A percentile compares a stretch with the other conserved stretches of the same genome.
Conservation (phyloP, 2,329 filamentous ascomycete genomes). For the Claviceps pazoutovae region DNA sequence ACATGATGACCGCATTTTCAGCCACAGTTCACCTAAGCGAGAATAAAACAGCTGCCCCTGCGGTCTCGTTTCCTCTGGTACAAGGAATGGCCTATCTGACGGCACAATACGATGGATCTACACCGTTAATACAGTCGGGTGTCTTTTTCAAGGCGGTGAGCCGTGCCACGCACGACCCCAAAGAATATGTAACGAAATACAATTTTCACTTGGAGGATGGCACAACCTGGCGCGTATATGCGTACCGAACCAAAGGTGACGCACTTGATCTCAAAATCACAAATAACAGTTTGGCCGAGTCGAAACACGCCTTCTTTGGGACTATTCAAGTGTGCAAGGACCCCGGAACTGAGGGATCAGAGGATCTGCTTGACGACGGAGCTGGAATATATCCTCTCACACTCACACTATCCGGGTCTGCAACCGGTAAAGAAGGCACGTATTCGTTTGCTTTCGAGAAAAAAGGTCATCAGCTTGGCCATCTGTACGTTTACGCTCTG, state of each 20-base stretch:
- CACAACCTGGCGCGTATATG: slow-evolving; percentile 69
- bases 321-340: slow-evolving; percentile 75
- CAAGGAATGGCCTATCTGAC: slow-evolving; percentile 88
- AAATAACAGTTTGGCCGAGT: slow-evolving; percentile 51
- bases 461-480: slow-evolving; percentile 43
- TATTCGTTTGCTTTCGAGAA: slow-evolving; percentile 68
- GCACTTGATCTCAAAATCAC: slow-evolving; percentile 54
- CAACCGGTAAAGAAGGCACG: slow-evolving; percentile 43
- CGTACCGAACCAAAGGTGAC: slow-evolving; percentile 42
- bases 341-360: slow-evolving; percentile 38
- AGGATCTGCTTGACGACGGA: slow-evolving; percentile 59
- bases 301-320: slow-evolving; percentile 57
- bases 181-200: slow-evolving; percentile 61
- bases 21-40: slow-evolving; percentile 54
- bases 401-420: slow-evolving; percentile 49
- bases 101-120: slow-evolving; percentile 54
- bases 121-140: slow-evolving; percentile 59
- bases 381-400: slow-evolving; percentile 60
- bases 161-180: slow-evolving; percentile 38
- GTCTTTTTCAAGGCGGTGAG: slow-evolving; percentile 61
- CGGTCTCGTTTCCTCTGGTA: slow-evolving; percentile 66
- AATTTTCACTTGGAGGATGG: slow-evolving; percentile 58
- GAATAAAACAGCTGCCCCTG: slow-evolving; percentile 35
- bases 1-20: slow-evolving; percentile 43
- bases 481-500: slow-evolving; percentile 71